A percentile compares a stretch with the other conserved stretches of the same genome.
phyloP scores from a whole-genome alignment of 768 basidiomycete genomes.

The Hypholoma sublateritium region DNA sequence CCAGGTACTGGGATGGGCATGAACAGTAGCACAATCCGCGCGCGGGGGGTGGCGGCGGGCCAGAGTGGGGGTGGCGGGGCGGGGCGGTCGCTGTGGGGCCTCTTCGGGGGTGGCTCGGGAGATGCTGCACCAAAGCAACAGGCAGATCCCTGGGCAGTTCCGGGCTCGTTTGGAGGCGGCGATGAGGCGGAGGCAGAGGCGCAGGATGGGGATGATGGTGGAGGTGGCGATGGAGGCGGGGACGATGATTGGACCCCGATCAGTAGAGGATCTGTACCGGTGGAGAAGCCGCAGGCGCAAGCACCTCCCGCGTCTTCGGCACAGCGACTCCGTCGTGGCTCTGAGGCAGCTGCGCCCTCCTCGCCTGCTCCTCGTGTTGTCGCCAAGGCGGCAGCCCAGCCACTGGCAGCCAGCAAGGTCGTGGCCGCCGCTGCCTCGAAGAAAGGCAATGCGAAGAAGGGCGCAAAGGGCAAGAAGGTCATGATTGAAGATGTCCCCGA shows the following conservation, averaged over 20 bases:
- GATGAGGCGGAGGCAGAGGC: slow-evolving; percentile 16
- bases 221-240: slow-evolving; percentile 5
- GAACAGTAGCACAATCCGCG: slow-evolving; percentile 5
- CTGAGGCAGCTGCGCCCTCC: slow-evolving; percentile 20
- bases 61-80: background rate
- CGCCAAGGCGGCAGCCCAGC: background rate
- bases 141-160: background rate
- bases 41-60: slow-evolving; percentile 4
- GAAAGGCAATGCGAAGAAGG: slow-evolving; percentile 24
- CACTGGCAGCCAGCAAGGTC: background rate
- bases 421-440: slow-evolving; percentile 21
- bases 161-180: slow-evolving; percentile 4
- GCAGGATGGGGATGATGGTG: slow-evolving; percentile 10
- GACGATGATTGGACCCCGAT: slow-evolving; percentile 12
- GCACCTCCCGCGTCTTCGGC: slow-evolving; percentile 12
- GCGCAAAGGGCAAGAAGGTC: slow-evolving; percentile 32
- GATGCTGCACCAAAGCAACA: slow-evolving; percentile 4
- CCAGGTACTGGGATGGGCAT: slow-evolving; percentile 6
- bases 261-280: slow-evolving; percentile 2
- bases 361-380: slow-evolving; percentile 10
- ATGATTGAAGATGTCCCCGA: slow-evolving; percentile 47
- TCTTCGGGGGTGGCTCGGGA: slow-evolving; percentile 14
- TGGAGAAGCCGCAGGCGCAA: slow-evolving; percentile 10
- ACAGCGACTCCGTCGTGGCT: slow-evolving; percentile 25
- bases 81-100: slow-evolving; percentile 15